Base-by-base conservation (phyloP, 2,329 filamentous ascomycete species). In the Drechslerella coelobrocha region DNA sequence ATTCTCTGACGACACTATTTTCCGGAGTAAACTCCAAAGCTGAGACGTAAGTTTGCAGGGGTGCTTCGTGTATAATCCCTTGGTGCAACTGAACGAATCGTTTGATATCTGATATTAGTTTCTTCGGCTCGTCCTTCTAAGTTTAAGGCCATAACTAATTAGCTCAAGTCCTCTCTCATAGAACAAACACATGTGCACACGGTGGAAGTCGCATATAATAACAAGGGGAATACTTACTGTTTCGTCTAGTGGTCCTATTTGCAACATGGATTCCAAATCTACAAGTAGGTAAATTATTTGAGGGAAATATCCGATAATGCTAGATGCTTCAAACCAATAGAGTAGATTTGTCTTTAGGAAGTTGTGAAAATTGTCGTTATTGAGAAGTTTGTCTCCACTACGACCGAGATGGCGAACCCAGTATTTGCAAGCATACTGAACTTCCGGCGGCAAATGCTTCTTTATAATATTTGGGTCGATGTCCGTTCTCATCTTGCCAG, bases 341-440 rank as follows among this genome's bases (percentile, higher is more conserved):
- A 75, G 72, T 21, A 74, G 65, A 55, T 75, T 31, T n/a, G 24
- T 51, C 14, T 55, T 4, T 2, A 75, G 54, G 41, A 75, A 74
- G 0, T 19, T n/a, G n/a, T 61, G 41, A 17, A 74, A n/a, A n/a
- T 61, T 12, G 12, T 41, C 47, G 10, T 29, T 39, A 50, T 73
- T 43, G n/a, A 14, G n/a, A 2, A 59, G 26, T 7, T 37, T 21
- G 61, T 27, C 34, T 31, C 37, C 29, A 29, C 55, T 60, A 21
- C 34, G n/a, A 17, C 50, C 41, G 12, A 76, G 55, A 41, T 77
- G 75, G 29, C 73, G 26, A 2, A 75, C 48, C 75, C 75, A 77
- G 53, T 76, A 75, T 1, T 51, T 56, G 51, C 73, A 75, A 10
- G 75, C 72, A 56, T 77, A 76, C 50, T 75, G 72, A 23, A 77